Conservation (phyloP, 208 protist species). For the Blechomonas ayalai region DNA sequence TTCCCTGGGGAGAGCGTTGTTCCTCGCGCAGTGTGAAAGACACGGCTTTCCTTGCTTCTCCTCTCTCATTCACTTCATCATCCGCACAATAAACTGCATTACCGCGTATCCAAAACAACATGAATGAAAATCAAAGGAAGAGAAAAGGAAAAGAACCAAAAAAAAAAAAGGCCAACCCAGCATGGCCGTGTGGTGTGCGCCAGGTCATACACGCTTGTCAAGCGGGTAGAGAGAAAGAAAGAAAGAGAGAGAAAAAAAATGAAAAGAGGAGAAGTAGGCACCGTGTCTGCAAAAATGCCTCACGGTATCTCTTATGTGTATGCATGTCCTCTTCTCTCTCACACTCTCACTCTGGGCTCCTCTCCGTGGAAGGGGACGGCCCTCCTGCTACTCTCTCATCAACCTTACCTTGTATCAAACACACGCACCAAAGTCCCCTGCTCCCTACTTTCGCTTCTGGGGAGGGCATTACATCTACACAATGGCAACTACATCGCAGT, state of each 20-base stretch:
- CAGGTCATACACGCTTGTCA: too few species aligned
- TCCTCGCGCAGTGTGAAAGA: too few species aligned
- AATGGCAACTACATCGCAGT: too few species aligned
- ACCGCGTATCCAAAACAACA: background rate
- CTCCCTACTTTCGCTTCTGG: too few species aligned
- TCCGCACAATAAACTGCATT: background rate
- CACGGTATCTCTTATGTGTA: background rate
- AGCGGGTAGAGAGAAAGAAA: background rate
- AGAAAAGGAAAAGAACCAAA: conserved; percentile 2
- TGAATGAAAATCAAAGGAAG: background rate
- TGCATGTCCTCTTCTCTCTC: conserved; percentile 4
- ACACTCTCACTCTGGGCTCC: conserved; percentile 4
- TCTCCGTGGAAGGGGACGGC: background rate
- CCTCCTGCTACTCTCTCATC: background rate
- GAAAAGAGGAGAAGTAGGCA: background rate
- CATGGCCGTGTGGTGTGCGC: too few species aligned
- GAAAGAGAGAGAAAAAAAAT: conserved; percentile 10
- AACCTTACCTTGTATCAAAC: background rate
- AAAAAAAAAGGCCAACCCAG: too few species aligned
- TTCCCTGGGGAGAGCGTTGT: background rate
- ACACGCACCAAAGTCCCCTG: too few species aligned
- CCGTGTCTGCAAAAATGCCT: background rate
- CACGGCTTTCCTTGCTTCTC: background rate
- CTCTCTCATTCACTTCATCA: background rate
- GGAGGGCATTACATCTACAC: too few species aligned